Percentiles rank a stretch among this genome's conserved stretches.
Evolutionary conservation across 441 rosid genomes (phyloP).

Genomic region (Brassica hybrid): DNA sequence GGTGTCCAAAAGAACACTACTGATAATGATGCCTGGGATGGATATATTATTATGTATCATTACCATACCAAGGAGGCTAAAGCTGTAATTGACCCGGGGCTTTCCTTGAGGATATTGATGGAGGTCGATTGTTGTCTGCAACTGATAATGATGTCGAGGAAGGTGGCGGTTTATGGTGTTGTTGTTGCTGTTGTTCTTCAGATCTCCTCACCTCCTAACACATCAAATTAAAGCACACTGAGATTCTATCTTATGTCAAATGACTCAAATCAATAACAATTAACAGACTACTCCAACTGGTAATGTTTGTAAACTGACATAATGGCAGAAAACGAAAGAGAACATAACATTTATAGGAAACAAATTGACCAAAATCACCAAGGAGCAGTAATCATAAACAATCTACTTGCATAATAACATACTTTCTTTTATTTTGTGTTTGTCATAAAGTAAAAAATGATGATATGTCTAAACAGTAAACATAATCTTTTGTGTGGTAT

Average conservation of each 20-base stretch:
- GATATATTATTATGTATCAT: no score
- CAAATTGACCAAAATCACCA: background rate
- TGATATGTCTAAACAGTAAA: no score
- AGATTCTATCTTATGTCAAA: constrained; percentile 13
- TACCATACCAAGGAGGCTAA: constrained; percentile 38
- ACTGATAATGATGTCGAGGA: constrained; percentile 46
- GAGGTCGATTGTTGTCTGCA: constrained; percentile 52
- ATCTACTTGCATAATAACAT: background rate
- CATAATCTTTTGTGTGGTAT: background rate
- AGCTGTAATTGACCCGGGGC: constrained; percentile 79
- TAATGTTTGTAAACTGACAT: constrained; percentile 1
- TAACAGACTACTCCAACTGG: background rate
- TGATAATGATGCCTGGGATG: constrained; percentile 14
- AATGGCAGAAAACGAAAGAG: background rate
- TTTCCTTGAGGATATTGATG: constrained; percentile 79
- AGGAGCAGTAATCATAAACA: background rate
- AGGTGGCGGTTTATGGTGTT: constrained; percentile 35
- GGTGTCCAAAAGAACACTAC: constrained; percentile 39
- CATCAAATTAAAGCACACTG: constrained; percentile 23
- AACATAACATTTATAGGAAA: background rate
- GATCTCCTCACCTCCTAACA: constrained; percentile 70
- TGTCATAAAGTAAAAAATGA: background rate
- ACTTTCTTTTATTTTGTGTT: no score
- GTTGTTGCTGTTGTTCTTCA: constrained; percentile 54
- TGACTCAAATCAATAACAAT: background rate